Evolutionary conservation across 2,329 filamentous ascomycete species (phyloP).

Genomic region (Grosmannia huntii): DNA sequence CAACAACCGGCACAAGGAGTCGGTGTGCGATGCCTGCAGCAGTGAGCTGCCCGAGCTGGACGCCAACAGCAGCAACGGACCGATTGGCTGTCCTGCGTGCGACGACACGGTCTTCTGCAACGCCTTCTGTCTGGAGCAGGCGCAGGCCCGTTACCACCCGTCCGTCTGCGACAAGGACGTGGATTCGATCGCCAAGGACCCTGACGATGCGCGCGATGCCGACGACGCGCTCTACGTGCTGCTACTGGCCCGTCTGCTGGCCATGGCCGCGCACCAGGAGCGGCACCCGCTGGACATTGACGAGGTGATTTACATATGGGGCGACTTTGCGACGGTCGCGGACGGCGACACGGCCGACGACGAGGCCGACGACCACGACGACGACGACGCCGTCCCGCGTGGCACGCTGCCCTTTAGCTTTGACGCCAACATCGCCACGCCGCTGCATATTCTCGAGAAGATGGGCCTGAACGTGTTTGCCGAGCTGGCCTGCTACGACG

Average conservation of each 20-base stretch:
- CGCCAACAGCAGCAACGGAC: conserved; percentile 35
- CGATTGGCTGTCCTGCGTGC: conserved; percentile 46
- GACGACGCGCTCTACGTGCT: conserved; percentile 51
- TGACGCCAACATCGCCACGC: conserved; percentile 58
- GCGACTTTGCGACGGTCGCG: conserved; percentile 45
- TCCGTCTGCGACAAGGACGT: conserved; percentile 54
- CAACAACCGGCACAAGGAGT: conserved; percentile 76
- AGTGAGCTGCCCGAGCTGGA: conserved; percentile 51
- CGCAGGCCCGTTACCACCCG: conserved; percentile 48
- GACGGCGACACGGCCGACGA: conserved; percentile 38
- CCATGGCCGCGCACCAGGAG: conserved; percentile 49
- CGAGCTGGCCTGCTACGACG: conserved; percentile 45
- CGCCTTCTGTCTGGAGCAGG: conserved; percentile 42
- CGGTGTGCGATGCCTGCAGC: conserved; percentile 83
- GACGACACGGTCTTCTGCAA: conserved; percentile 56
- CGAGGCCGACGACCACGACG: conserved; percentile 24
- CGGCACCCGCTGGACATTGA: conserved; percentile 49
- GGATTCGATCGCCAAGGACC: conserved; percentile 52
- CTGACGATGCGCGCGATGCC: conserved; percentile 44
- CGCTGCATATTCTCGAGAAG: conserved; percentile 67
- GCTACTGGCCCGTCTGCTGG: conserved; percentile 47
- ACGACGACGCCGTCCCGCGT: conserved; percentile 32
- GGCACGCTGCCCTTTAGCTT: conserved; percentile 68
- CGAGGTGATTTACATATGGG: conserved; percentile 57
- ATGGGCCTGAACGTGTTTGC: conserved; percentile 72